phyloP scores from a whole-genome alignment of 371 early-diverging fungal genomes.

The Actinomortierella wolfii region DNA sequence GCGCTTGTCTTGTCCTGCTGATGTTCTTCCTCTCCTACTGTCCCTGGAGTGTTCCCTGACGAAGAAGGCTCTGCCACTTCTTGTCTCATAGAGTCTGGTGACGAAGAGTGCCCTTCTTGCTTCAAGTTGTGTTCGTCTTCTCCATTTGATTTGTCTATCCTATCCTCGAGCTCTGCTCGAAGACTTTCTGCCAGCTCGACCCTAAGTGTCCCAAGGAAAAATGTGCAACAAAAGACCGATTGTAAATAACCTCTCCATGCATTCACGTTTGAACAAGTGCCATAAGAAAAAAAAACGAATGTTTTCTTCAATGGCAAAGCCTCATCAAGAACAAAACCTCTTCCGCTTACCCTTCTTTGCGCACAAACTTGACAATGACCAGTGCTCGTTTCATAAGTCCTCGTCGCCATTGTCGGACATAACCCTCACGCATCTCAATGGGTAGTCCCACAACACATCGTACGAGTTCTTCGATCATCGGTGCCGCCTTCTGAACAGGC shows the following conservation, averaged over 20 bases:
- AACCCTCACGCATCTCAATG: slow-evolving; percentile 56
- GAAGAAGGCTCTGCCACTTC: neutral
- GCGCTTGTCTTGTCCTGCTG: neutral
- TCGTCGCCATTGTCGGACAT: slow-evolving; percentile 61
- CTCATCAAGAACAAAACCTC: no score
- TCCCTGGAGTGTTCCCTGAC: neutral
- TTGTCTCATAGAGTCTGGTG: no score
- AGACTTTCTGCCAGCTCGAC: slow-evolving; percentile 21
- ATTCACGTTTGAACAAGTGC: no score
- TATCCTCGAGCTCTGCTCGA: no score
- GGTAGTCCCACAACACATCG: slow-evolving; percentile 54
- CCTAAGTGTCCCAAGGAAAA: slow-evolving; percentile 2
- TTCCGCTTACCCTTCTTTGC: slow-evolving; percentile 54
- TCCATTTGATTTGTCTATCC: no score
- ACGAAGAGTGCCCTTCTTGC: no score
- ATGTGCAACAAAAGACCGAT: no score
- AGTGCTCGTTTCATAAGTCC: slow-evolving; percentile 51
- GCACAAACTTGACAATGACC: slow-evolving; percentile 56
- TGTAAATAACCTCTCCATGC: no score
- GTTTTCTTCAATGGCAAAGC: no score
- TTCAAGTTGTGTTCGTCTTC: no score
- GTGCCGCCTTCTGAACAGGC: slow-evolving; percentile 51
- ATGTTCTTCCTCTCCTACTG: slow-evolving; percentile 1
- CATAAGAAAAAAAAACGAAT: no score
- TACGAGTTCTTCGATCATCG: slow-evolving; percentile 57